A percentile compares a stretch with the other conserved stretches of the same genome.
phyloP scores from a whole-genome alignment of 345 rosid species.

The Triadica sebifera region DNA sequence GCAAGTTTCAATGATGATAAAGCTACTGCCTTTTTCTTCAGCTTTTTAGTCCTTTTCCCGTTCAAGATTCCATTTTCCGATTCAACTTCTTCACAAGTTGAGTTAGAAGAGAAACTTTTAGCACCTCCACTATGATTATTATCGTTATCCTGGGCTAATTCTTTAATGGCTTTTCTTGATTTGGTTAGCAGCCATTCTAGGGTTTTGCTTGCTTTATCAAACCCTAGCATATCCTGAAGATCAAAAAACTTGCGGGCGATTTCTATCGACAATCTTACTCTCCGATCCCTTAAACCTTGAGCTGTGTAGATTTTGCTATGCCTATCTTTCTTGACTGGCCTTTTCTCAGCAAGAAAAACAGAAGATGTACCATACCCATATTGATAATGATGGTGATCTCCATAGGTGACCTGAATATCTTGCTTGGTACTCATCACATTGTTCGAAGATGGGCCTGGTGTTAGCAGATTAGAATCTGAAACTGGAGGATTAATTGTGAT shows the following conservation, averaged over 20 bases:
- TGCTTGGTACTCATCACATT: too few species aligned
- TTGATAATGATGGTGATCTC: neutral
- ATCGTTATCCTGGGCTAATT: conserved; percentile 23
- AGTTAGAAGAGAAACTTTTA: conserved; percentile 23
- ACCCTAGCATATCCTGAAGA: conserved; percentile 84
- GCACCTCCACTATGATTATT: neutral
- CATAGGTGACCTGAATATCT: neutral
- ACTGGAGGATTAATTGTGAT: conserved; percentile 20
- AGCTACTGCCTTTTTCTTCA: conserved; percentile 11
- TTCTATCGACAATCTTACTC: conserved; percentile 76
- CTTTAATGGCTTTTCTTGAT: conserved; percentile 56
- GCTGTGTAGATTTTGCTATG: conserved; percentile 81
- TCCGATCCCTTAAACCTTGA: conserved; percentile 73
- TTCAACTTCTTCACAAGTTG: conserved; percentile 21
- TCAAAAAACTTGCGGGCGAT: conserved; percentile 72
- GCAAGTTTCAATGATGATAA: conserved; percentile 6
- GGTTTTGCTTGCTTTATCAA: conserved; percentile 79
- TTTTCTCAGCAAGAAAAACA: conserved; percentile 16
- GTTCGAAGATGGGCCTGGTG: too few species aligned
- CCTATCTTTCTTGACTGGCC: conserved; percentile 52
- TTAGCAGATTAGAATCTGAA: neutral
- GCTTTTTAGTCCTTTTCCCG: conserved; percentile 27
- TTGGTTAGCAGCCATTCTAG: conserved; percentile 73
- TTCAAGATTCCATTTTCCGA: neutral
- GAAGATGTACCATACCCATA: neutral